phyloP scores from a whole-genome alignment of 495 filamentous ascomycete genomes.

The Lasiosphaeriaceae sp. region DNA sequence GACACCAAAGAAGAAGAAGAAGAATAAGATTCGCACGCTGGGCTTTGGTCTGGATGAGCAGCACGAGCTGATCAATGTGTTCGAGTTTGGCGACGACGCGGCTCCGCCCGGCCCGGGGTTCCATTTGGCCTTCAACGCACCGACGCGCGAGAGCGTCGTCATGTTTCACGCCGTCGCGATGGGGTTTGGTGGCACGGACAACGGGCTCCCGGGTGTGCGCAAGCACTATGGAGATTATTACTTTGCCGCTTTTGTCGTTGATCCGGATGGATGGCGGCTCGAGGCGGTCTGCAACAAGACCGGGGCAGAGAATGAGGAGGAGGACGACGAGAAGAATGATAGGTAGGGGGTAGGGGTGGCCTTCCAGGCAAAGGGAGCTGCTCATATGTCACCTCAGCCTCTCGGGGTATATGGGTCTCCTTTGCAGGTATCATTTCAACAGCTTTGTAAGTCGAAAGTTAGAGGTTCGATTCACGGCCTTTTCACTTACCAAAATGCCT shows the following conservation, averaged over 20 bases:
- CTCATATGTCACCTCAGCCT: too few species aligned
- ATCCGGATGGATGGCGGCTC: slow-evolving; percentile 37
- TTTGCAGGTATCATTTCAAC: too few species aligned
- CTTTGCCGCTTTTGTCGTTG: slow-evolving; percentile 41
- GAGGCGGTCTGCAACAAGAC: slow-evolving; percentile 36
- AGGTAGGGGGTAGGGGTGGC: too few species aligned
- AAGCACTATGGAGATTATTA: slow-evolving; percentile 32
- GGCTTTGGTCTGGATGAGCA: slow-evolving; percentile 27
- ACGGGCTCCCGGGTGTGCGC: slow-evolving; percentile 37
- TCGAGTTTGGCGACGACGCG: slow-evolving; percentile 21
- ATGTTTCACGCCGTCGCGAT: slow-evolving; percentile 36
- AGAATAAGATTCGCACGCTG: slow-evolving; percentile 18
- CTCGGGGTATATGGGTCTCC: too few species aligned
- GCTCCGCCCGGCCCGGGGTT: slow-evolving; percentile 25
- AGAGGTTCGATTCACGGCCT: too few species aligned
- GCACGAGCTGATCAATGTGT: slow-evolving; percentile 32
- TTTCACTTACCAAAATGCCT: too few species aligned
- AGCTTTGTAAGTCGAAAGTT: too few species aligned
- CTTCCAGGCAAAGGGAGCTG: too few species aligned
- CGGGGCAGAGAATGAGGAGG: not conserved
- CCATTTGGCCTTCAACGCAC: slow-evolving; percentile 37
- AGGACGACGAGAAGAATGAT: too few species aligned
- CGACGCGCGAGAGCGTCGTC: slow-evolving; percentile 28
- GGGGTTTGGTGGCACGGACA: slow-evolving; percentile 28
- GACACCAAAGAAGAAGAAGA: not conserved